phyloP scores from a whole-genome alignment of 2,329 filamentous ascomycete species.

The Rhynchosporium graminicola region DNA sequence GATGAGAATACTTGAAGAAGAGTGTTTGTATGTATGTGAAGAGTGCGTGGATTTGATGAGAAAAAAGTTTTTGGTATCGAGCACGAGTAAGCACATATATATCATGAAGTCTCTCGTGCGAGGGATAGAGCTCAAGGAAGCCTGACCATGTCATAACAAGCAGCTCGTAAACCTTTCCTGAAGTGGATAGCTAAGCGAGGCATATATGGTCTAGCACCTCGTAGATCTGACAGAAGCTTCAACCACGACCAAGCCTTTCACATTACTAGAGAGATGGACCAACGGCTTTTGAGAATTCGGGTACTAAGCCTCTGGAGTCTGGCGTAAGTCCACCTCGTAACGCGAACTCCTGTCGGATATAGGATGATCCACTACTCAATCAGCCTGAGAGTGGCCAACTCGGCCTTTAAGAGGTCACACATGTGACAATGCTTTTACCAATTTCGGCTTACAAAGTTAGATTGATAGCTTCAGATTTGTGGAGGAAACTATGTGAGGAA shows the following conservation, averaged over 20 bases:
- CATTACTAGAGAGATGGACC: not conserved
- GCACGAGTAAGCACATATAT: conserved; percentile 1
- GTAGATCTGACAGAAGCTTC: not conserved
- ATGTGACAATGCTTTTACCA: not conserved
- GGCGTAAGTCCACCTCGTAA: not conserved
- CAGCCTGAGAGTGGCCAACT: not conserved
- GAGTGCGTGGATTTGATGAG: not conserved
- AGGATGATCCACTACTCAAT: not conserved
- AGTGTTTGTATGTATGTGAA: not conserved
- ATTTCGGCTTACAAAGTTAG: not conserved
- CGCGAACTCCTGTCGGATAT: not conserved
- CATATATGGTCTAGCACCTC: not conserved
- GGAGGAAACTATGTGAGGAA: not conserved
- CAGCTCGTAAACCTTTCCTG: not conserved
- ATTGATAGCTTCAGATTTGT: not conserved
- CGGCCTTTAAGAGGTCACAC: not conserved
- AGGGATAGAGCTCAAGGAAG: not conserved
- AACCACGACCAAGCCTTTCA: not conserved
- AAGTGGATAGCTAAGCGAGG: not conserved
- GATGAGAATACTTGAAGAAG: not conserved
- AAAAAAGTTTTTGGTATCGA: not conserved
- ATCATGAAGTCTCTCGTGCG: not conserved
- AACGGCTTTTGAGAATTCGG: not conserved
- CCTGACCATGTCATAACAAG: not conserved
- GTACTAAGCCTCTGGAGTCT: not conserved